A percentile compares a stretch with the other conserved stretches of the same genome.
Evolutionary conservation across 345 rosid genomes (phyloP).

Genomic region (Noccaea bulbosa): DNA sequence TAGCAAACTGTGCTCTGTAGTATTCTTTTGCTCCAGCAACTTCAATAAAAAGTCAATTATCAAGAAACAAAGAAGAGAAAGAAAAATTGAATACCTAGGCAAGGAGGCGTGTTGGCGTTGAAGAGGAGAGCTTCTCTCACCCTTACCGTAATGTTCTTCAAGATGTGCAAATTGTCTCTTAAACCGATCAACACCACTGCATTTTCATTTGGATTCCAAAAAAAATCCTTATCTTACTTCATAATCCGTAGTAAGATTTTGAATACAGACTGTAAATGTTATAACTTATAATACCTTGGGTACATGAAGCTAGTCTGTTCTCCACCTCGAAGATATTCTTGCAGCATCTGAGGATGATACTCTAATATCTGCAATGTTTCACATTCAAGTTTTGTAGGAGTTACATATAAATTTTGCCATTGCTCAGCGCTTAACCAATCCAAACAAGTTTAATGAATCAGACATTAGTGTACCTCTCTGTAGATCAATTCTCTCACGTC

Average conservation of each 20-base stretch:
- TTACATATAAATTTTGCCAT: neutral
- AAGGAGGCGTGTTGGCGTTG: constrained; percentile 93
- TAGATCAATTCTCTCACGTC: constrained; percentile 96
- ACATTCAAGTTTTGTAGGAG: constrained; percentile 16
- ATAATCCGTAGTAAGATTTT: neutral
- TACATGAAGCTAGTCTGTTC: constrained; percentile 97
- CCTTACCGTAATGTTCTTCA: constrained; percentile 85
- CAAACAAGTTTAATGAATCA: neutral
- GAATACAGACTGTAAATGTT: neutral
- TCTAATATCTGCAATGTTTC: constrained; percentile 72
- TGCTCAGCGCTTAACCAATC: constrained; percentile 16
- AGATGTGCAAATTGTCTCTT: constrained; percentile 98
- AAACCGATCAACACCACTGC: constrained; percentile 97
- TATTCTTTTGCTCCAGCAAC: no score
- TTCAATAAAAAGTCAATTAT: no score
- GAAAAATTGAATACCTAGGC: constrained; percentile 63
- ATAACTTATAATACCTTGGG: constrained; percentile 64
- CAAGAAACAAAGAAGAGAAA: neutral
- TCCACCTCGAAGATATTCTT: constrained; percentile 93
- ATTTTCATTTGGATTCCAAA: constrained; percentile 3
- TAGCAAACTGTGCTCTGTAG: no score
- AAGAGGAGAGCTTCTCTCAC: constrained; percentile 78
- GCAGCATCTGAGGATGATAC: constrained; percentile 97
- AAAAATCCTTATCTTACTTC: neutral
- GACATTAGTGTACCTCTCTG: constrained; percentile 70